Base-by-base conservation (phyloP, 2,329 filamentous ascomycete genomes). In the Pseudogymnoascus sp. region DNA sequence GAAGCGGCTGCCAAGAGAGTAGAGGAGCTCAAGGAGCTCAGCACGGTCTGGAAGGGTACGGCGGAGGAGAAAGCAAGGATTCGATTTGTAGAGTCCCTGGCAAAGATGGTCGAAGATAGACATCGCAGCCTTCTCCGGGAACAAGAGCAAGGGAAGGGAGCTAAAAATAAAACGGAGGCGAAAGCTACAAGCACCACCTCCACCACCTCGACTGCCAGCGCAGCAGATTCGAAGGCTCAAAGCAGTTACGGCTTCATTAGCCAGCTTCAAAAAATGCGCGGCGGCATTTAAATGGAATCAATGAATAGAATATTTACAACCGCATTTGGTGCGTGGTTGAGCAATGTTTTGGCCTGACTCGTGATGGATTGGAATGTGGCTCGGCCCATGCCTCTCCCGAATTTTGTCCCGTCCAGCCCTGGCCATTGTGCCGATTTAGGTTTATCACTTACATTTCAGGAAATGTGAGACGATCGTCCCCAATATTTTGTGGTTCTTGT, bases 11-110 rank as follows among this genome's bases (percentile, higher is more conserved):
- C 83, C 11, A 80, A 81, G 61, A 80, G 90, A 47, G 86, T 97
- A 12, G 87, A 91, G 69, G 85, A 89, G 70, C 79, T 97, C 61
- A 87, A 91, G 69, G 82, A 86, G 64, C 75, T 97, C 65, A 84
- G 85, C 3, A 76, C 76, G n/a, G 86, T 99, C 20, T 99, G 94
- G 92, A 93, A 89, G 72, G 91, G 91, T n/a, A 97, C 94, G 2
- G 88, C 90, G 0, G 94, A 99, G 75, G 94, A 97, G 73, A 95
- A 90, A 75, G 90, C 91, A 5, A 80, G 94, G 60, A 76, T 77
- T 8, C 89, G 84, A 69, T 91, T 97, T 71, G 86, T 99, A 15
- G 93, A 97, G 65, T 81, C 82, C 59, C 73, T 99, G 68, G 85
- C 86, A 35, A 91, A 86, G 76, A 81, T 90, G 74, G 90, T 96